Percentiles rank a stretch among this genome's conserved stretches.
These are phyloP conservation scores for Globisporangium camurandrum DNA, from an alignment of 352 stramenopile species.

Conservation along the genomic window DNA sequence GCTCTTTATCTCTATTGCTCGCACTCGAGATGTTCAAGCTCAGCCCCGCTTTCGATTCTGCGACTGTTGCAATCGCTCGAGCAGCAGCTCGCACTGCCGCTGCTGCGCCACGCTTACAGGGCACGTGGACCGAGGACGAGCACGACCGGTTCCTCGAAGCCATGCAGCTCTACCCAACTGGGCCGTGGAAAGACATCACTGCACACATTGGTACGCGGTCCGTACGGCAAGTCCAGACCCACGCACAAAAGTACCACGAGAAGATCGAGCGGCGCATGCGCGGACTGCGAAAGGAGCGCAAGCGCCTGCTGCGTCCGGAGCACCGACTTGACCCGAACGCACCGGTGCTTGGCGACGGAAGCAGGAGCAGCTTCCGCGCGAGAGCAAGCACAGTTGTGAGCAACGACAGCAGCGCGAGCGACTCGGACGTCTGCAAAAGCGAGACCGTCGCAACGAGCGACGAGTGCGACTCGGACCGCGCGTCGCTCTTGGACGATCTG, in stretches of 20 bases:
- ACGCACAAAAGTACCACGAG: conserved; percentile 57
- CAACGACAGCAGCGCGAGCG: not conserved
- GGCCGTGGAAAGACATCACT: conserved; percentile 26
- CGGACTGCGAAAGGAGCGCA: conserved; percentile 51
- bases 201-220: conserved; percentile 23
- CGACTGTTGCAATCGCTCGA: not conserved
- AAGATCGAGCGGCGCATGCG: conserved; percentile 61
- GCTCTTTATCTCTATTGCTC: not conserved
- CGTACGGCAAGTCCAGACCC: conserved; percentile 57
- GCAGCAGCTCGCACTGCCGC: not conserved
- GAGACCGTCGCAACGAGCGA: not conserved
- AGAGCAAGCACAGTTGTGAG: not conserved
- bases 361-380: not conserved
- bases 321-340: conserved; percentile 44
- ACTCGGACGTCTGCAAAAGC: conserved; percentile 2
- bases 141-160: conserved; percentile 28
- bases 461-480: not conserved
- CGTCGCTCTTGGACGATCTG: not conserved
- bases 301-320: conserved; percentile 34
- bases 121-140: conserved; percentile 25
- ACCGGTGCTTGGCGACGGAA: not conserved
- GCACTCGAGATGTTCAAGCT: not conserved
- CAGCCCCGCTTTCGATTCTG: not conserved
- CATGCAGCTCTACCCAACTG: conserved; percentile 15
- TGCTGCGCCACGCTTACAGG: not conserved